Evolutionary conservation across 1,284 basidiomycete genomes (phyloP), one percentile per base, ranked within the genome.

Genomic region (Ceratobasidium sp.): DNA sequence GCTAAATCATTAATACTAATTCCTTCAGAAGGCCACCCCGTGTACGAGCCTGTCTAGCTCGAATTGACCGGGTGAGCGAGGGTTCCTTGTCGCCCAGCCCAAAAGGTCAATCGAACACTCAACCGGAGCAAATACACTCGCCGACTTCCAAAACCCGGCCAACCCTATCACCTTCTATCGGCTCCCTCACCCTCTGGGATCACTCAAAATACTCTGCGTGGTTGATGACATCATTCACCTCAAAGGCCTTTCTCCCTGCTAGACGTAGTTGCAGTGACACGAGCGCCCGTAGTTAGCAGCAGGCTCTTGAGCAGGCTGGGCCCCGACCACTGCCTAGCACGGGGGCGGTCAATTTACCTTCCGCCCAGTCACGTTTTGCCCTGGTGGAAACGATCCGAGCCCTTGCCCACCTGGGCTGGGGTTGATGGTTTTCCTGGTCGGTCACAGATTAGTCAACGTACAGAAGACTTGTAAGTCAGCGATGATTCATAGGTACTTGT

Each of bases 241-340:
- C 87, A 8, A 88, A 82, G 72, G 83, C 81, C 72, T 81, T 91
- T 91, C 49, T 86, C 84, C 76, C 89, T 87, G 0, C 87, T 88
- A 0, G 88, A 89, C 0, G 87, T 89, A 0, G 88, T 89, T 27
- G 84, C 83, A 75, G 91, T 88, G n/a, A 87, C 87, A 4, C 80
- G 85, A 1, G 88, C 88, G 16, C 89, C 89, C 0, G 85, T 84
- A 0, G 86, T n/a, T n/a, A n/a, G n/a, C n/a, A n/a, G n/a, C n/a
- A n/a, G n/a, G n/a, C n/a, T n/a, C 87, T 22, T 86, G 81, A 0
- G 88, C 88, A 54, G 90, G 81, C 79, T 89, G 88, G 0, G 86
- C 78, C 37, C 81, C 86, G 78, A 86, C 88, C 89, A 0, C 87
- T 89, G 5, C 88, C 88, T 24, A 87, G 81, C 13, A 87, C 83